Evolutionary conservation across 495 filamentous ascomycete genomes (phyloP).

Genomic region (Penicillium nucicola): DNA sequence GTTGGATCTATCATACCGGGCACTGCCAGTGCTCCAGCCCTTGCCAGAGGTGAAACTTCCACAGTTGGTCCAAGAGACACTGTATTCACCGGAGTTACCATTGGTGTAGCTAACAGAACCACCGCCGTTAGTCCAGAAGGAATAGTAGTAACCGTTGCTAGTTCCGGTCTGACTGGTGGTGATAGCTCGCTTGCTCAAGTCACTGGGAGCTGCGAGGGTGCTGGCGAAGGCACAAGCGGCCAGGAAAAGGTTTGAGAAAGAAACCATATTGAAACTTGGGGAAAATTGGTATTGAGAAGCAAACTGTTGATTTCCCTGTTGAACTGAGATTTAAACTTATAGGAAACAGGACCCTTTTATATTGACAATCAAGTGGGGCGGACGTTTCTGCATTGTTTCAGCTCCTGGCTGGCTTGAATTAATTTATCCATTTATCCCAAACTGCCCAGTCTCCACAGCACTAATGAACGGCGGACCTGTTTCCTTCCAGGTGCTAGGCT

Average conservation of each 20-base stretch:
- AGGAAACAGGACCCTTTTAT: not conserved
- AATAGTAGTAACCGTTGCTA: conserved; percentile 59
- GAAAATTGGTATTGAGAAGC: not conserved
- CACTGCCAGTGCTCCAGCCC: conserved; percentile 55
- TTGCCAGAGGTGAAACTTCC: conserved; percentile 63
- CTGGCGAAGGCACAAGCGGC: conserved; percentile 31
- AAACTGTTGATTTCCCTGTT: not conserved
- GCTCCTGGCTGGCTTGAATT: not conserved
- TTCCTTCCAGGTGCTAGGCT: not conserved
- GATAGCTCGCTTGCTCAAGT: conserved; percentile 28
- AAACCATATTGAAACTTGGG: conserved; percentile 38
- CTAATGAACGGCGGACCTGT: not conserved
- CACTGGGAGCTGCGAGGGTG: conserved; percentile 40
- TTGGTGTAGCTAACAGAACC: conserved; percentile 56
- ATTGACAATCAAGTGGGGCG: not conserved
- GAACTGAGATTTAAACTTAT: not conserved
- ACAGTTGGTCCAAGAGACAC: conserved; percentile 48
- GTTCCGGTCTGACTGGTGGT: conserved; percentile 46
- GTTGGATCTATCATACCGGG: conserved; percentile 28
- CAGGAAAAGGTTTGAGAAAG: conserved; percentile 40
- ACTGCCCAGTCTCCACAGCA: not conserved
- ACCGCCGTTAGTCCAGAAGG: conserved; percentile 59
- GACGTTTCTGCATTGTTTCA: not conserved
- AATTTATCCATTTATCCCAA: conserved; percentile 8
- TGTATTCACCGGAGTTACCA: conserved; percentile 53